Base-by-base conservation (phyloP, 208 protist genomes). In the Leishmania arabica region DNA sequence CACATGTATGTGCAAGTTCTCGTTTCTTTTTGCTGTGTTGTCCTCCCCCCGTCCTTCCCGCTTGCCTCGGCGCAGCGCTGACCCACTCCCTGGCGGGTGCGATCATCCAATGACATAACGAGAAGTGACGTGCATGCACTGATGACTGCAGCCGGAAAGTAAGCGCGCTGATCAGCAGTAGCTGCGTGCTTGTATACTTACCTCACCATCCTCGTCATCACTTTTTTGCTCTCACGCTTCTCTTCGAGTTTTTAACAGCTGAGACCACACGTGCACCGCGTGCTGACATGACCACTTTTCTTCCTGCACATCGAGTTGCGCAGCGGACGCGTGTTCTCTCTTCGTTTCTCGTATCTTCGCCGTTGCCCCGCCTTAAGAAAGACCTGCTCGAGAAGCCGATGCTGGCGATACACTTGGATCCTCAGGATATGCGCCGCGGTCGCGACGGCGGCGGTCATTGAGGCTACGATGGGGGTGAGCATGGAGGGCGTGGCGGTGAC, bases 401-500 rank as follows among this genome's bases (percentile, higher is more conserved):
- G 62, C 21, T 66, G 27, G 62, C 62, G 31, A 31, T 66, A 34
- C 27, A 66, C 62, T 4, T 1, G 15, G 11, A 31, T 51, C n/a
- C 53, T 58, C 37, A 66, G 11, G 53, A 24, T 40, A 73, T 17
- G 54, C 68, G 78, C 60, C 45, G 65, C 42, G 81, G 24, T 8
- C 70, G 81, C 17, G 70, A 49, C 45, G 83, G 58, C 15, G 4
- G 75, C 66, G 74, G 75, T 8, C 21, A 34, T 31, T 31, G 58
- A 31, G 58, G 27, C n/a, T 34, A 4, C 37, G 42, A 69, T 62
- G 56, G 75, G 69, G 83, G 83, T 64, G 77, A 34, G 54, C 62
- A 75, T n/a, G 78, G 86, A 34, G 82, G 78, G 42, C 79, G 78
- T 37, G 72, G 73, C 60, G 62, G 78, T 69, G 58, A 56, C 40